Evolutionary conservation across 2,329 filamentous ascomycete genomes (phyloP).

Genomic region (Tympanopsis confertula): DNA sequence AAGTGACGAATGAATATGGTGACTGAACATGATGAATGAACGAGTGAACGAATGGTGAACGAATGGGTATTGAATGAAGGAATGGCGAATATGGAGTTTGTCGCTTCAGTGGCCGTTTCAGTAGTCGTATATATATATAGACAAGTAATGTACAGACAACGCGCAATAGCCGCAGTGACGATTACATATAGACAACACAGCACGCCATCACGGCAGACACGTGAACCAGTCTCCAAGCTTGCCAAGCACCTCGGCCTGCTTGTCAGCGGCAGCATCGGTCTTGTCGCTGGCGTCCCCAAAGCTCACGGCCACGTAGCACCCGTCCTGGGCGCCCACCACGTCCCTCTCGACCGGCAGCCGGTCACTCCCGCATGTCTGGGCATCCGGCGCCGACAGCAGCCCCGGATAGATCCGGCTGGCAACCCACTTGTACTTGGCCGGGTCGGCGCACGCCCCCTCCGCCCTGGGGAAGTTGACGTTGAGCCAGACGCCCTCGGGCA

Average conservation of each 20-base stretch:
- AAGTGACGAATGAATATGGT: too few relatives aligned
- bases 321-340: slow-evolving; percentile 33
- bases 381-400: slow-evolving; percentile 33
- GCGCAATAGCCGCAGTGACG: too few relatives aligned
- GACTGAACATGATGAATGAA: too few relatives aligned
- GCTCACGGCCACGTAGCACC: slow-evolving; percentile 53
- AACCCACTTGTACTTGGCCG: slow-evolving; percentile 49
- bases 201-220: slow-evolving; percentile 31
- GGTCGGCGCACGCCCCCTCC: slow-evolving; percentile 32
- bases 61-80: too few relatives aligned
- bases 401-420: slow-evolving; percentile 48
- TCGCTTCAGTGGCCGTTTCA: too few relatives aligned
- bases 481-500: slow-evolving; percentile 47
- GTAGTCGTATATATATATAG: too few relatives aligned
- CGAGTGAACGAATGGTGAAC: too few relatives aligned
- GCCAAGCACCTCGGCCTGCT: slow-evolving; percentile 36
- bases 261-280: slow-evolving; percentile 38
- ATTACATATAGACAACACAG: too few relatives aligned
- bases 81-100: too few relatives aligned
- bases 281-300: slow-evolving; percentile 49
- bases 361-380: slow-evolving; percentile 39
- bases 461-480: slow-evolving; percentile 60
- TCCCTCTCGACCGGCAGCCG: slow-evolving; percentile 46
- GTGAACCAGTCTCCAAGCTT: slow-evolving; percentile 35
- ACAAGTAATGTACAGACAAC: too few relatives aligned